Base-by-base conservation (phyloP, 2,329 filamentous ascomycete genomes). In the Neurospora sp. region DNA sequence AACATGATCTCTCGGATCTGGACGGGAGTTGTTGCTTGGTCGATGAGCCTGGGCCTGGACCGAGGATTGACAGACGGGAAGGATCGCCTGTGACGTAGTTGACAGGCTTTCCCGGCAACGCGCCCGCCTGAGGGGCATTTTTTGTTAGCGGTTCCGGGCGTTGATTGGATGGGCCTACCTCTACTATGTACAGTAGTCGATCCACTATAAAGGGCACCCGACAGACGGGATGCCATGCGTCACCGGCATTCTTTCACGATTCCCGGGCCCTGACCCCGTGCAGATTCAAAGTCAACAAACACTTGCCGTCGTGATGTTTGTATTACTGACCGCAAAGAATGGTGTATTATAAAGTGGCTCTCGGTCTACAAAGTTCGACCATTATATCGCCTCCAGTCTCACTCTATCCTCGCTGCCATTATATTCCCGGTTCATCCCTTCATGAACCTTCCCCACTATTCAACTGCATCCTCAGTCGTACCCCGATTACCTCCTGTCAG, bases 51-150 rank as follows among this genome's bases (percentile, higher is more conserved):
- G 17, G 23, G 43, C 10, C 11, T 23, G 43, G 52, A 33, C 23
- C 23, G 52, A 15, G 46, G 46, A 57, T 33, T 57, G 12, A 33
- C 46, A 28, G 46, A 57, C 23, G 23, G 8, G 12, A 57, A 17
- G 12, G 67, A 43, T 52, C 67, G 39, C 39, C 67, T 38, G 72
- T 74, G 73, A 74, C 73, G 73, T 74, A 72, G 73, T 69, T 68
- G 57, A 71, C 52, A n/a, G 67, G 52, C 52, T 36, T 62, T 62
- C 28, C 23, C 23, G 28, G 52, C 52, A 62, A 62, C 23, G 57
- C 40, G 69, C 67, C 19, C 46, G 62, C 66, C 57, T 62, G 70
- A 67, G 52, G 39, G 36, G 52, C 23, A 62, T 12, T 28, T 57
- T 52, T 57, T 33, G 52, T 17, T 33, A 36, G 52, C 28, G 52